Base-by-base conservation (phyloP, 2,329 filamentous ascomycete genomes). In the Trichophyton equinum region DNA sequence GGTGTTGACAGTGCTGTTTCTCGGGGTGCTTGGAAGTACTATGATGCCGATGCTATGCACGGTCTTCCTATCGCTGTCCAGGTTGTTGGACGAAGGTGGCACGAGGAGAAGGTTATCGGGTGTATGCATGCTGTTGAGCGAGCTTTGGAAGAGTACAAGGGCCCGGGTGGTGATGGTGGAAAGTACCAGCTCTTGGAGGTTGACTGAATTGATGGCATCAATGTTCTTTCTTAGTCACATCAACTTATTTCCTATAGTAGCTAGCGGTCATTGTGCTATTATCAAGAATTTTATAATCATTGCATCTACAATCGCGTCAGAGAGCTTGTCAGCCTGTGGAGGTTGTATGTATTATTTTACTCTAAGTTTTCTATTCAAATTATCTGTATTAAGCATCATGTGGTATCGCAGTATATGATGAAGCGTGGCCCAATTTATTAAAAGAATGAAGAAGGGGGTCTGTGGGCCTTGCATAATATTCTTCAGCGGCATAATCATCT, bases 1-100 rank as follows among this genome's bases (percentile, higher is more conserved):
- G 75, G 72, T n/a, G 67, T 70, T 60, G 78, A 92, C 58, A 94
- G 96, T 66, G 86, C 87, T 2, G 84, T 96, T 7, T 89, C 90
- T 0, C 80, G 80, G 62, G 90, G 91, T 2, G 91, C 89, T 0
- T 95, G 94, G 73, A 90, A 88, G 74, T 81, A 90, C 67, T 96
- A 96, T 71, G 84, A 96, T 71, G 85, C 89, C 0, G 75, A 78
- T 13, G 84, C 83, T 62, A 96, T 96, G 91, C 86, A 89, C 55
- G 91, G 91, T 0, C 76, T 96, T 46, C 92, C 92, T 0, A 89
- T 95, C 0, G 91, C 84, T 0, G 85, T 96, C 6, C 91, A 96
- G 73, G 79, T 95, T 25, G 85, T 95, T 0, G 90, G 90, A 0
- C 79, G 86, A 47, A 79, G 90, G 40, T 75, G 95, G 67, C 86